Evolutionary conservation across 2,329 filamentous ascomycete genomes (phyloP).

Genomic region (Hymenoscyphus occultus): DNA sequence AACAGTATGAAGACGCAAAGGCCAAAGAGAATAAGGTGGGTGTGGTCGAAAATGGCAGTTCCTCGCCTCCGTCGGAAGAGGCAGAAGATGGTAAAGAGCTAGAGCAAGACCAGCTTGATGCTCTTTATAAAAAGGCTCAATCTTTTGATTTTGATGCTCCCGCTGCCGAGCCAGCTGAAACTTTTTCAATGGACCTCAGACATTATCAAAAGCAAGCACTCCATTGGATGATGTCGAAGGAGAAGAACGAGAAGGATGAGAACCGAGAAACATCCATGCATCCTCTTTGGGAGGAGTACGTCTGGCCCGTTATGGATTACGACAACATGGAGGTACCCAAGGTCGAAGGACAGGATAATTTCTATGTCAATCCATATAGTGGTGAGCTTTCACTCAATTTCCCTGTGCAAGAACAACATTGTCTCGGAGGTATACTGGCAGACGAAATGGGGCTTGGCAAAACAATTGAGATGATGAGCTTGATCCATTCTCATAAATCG

Average conservation of each 20-base stretch:
- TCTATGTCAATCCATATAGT: conserved; percentile 97
- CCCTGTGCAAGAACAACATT: conserved; percentile 90
- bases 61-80: conserved; percentile 53
- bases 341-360: conserved; percentile 65
- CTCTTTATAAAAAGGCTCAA: conserved; percentile 91
- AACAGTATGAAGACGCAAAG: conserved; percentile 64
- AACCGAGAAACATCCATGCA: conserved; percentile 81
- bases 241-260: conserved; percentile 71
- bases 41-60: conserved; percentile 21
- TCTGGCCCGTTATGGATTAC: conserved; percentile 82
- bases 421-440: conserved; percentile 85
- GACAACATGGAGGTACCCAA: conserved; percentile 72
- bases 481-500: conserved; percentile 80
- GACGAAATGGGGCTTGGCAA: conserved; percentile 98
- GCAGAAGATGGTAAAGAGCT: conserved; percentile 85
- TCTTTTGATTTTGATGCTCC: conserved; percentile 94
- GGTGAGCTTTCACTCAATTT: conserved; percentile 91
- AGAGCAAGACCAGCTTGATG: conserved; percentile 92
- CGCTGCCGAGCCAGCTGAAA: conserved; percentile 75
- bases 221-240: conserved; percentile 95
- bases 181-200: conserved; percentile 78
- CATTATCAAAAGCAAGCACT: conserved; percentile 95
- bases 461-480: conserved; percentile 96
- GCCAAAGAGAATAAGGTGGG: conserved; percentile 37
- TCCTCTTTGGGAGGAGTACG: conserved; percentile 94